Evolutionary conservation across 805 yeast species (phyloP).

Genomic region (Starmerella geochares): DNA sequence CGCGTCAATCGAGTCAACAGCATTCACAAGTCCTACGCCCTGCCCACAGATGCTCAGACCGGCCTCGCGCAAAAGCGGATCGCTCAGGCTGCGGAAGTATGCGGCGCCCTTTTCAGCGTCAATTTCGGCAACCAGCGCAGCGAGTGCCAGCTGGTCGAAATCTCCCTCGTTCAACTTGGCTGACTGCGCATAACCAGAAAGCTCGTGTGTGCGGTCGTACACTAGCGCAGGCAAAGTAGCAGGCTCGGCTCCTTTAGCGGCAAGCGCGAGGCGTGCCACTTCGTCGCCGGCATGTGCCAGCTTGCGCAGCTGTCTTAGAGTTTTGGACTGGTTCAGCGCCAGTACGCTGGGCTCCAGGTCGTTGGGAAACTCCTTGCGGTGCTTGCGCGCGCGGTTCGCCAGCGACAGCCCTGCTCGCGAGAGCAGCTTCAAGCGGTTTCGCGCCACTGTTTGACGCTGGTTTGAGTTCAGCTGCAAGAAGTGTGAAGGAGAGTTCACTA

Average conservation of each 20-base stretch:
- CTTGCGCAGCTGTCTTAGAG: slow-evolving; percentile 5
- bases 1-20: slow-evolving; percentile 7
- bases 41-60: slow-evolving; percentile 4
- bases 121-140: slow-evolving; percentile 4
- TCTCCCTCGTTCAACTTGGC: neutral
- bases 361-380: slow-evolving; percentile 16
- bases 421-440: slow-evolving; percentile 36
- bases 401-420: slow-evolving; percentile 32
- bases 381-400: slow-evolving; percentile 19
- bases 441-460: slow-evolving; percentile 32
- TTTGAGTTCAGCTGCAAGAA: slow-evolving; percentile 22
- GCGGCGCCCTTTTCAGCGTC: neutral
- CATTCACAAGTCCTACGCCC: neutral
- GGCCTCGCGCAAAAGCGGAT: slow-evolving; percentile 11
- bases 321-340: slow-evolving; percentile 5
- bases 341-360: slow-evolving; percentile 21
- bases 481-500: neutral
- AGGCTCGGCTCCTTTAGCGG: neutral
- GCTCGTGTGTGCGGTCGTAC: neutral
- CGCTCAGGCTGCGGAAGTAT: slow-evolving; percentile 12
- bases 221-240: neutral
- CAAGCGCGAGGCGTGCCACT: slow-evolving; percentile 1
- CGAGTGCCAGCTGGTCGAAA: slow-evolving; percentile 6
- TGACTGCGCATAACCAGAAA: neutral
- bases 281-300: slow-evolving; percentile 6